These are phyloP conservation scores for Rhynchosporium secalis DNA, from an alignment of 2,329 filamentous ascomycete species.

Conservation along the genomic window DNA sequence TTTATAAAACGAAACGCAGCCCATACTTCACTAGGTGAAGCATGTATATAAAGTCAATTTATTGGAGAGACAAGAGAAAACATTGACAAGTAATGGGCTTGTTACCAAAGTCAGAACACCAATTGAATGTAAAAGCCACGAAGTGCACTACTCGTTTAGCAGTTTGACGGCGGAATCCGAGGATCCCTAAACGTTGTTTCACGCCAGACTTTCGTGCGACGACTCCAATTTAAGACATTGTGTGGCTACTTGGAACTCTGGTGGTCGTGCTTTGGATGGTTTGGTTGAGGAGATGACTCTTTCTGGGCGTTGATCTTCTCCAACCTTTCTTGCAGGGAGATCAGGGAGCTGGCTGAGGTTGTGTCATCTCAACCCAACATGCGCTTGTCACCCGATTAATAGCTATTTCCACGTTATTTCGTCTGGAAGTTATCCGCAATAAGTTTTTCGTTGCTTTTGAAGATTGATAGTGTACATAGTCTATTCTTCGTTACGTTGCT, in stretches of 20 bases:
- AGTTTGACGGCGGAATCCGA: background rate
- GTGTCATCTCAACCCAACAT: too few species aligned
- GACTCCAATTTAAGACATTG: background rate
- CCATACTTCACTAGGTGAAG: background rate
- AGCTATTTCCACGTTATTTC: too few species aligned
- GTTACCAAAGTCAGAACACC: background rate
- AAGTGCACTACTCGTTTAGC: background rate
- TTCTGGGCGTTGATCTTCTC: too few species aligned
- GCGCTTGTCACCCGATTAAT: too few species aligned
- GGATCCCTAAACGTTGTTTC: slow-evolving; percentile 3
- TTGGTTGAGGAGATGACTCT: background rate
- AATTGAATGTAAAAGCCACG: background rate
- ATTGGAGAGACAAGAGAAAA: background rate
- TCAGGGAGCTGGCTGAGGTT: too few species aligned
- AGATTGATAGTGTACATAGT: background rate
- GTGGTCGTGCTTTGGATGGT: background rate
- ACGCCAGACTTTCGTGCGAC: slow-evolving; percentile 1
- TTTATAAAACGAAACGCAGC: background rate
- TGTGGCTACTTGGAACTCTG: background rate
- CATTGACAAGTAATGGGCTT: background rate
- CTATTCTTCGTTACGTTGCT: slow-evolving; percentile 7
- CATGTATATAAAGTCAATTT: background rate
- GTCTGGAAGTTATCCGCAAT: too few species aligned
- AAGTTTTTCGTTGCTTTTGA: too few species aligned
- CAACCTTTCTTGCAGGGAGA: too few species aligned